phyloP scores from a whole-genome alignment of 2,329 filamentous ascomycete species.

The Cladosporium sp. region DNA sequence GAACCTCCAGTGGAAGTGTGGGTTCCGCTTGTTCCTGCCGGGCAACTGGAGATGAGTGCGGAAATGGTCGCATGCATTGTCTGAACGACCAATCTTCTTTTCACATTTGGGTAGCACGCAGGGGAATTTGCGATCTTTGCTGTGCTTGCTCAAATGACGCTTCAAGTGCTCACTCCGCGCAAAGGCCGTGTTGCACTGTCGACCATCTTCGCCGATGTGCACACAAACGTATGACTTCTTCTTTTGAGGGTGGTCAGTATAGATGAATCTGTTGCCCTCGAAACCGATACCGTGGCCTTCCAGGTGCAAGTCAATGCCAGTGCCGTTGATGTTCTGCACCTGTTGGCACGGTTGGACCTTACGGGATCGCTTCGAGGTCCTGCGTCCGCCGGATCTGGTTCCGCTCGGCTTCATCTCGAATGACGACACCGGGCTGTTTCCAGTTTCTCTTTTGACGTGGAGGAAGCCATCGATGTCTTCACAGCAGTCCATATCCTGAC shows the following conservation, averaged over 20 bases:
- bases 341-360: conserved; percentile 19
- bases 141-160: conserved; percentile 31
- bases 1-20: conserved; percentile 23
- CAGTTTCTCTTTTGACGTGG: conserved; percentile 24
- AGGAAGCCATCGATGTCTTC: conserved; percentile 29
- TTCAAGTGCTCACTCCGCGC: conserved; percentile 37
- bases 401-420: neutral
- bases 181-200: conserved; percentile 27
- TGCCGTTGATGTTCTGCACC: neutral
- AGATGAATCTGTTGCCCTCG: neutral
- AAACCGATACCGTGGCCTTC: conserved; percentile 12
- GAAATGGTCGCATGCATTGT: conserved; percentile 37
- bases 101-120: conserved; percentile 30
- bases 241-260: neutral
- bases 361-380: conserved; percentile 20
- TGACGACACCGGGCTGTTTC: conserved; percentile 9
- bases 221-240: conserved; percentile 27
- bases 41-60: conserved; percentile 31
- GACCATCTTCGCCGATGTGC: conserved; percentile 18
- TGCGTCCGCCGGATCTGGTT: conserved; percentile 11
- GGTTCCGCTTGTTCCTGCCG: conserved; percentile 31
- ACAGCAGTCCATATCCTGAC: conserved; percentile 23
- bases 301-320: conserved; percentile 9
- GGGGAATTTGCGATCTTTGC: conserved; percentile 22
- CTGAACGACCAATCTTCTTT: conserved; percentile 28